phyloP scores from a whole-genome alignment of 495 filamentous ascomycete genomes.

The Chaetomidium leptoderma region DNA sequence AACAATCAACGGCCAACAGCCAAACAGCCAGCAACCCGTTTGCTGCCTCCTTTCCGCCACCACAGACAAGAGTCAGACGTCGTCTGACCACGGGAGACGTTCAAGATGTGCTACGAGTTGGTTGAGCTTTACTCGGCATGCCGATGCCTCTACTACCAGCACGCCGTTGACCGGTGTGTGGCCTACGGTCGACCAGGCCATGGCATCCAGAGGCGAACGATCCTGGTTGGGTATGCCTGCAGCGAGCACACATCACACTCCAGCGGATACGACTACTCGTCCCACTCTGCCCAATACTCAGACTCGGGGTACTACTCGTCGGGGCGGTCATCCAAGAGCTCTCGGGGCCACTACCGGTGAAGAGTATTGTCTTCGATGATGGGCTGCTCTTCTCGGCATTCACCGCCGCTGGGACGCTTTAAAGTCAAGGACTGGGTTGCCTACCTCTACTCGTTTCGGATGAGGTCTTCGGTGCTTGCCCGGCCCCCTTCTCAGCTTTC shows the following conservation, averaged over 20 bases:
- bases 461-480: constrained; percentile 39
- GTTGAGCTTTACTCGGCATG: constrained; percentile 78
- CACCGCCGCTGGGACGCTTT: constrained; percentile 42
- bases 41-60: neutral
- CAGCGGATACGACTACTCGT: constrained; percentile 22
- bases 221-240: constrained; percentile 77
- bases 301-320: constrained; percentile 53
- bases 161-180: constrained; percentile 73
- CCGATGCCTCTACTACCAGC: constrained; percentile 78
- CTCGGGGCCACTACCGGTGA: constrained; percentile 44
- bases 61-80: too few relatives aligned
- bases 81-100: neutral
- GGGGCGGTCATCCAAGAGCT: constrained; percentile 42
- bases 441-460: constrained; percentile 50
- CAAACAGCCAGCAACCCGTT: neutral
- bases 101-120: constrained; percentile 69
- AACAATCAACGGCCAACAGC: neutral
- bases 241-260: constrained; percentile 34
- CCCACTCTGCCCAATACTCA: constrained; percentile 38
- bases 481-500: constrained; percentile 46
- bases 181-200: constrained; percentile 68
- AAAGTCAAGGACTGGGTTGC: constrained; percentile 44
- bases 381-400: constrained; percentile 45
- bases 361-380: constrained; percentile 51
- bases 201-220: constrained; percentile 64